Evolutionary conservation across 2,329 filamentous ascomycete genomes (phyloP).

Genomic region (Talaromyces verruculosus): DNA sequence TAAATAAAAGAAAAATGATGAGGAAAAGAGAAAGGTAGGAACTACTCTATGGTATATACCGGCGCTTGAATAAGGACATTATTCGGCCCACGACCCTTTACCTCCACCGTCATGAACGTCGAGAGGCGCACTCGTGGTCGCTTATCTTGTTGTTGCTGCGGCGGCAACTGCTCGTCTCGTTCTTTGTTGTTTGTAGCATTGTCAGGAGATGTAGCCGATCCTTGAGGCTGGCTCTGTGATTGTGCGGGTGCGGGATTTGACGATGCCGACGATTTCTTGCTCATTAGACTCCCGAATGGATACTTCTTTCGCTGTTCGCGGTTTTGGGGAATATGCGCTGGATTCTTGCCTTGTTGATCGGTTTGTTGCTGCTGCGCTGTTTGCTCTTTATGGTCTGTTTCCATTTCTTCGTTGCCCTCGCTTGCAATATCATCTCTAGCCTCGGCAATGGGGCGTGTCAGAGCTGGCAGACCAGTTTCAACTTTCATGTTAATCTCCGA

Average conservation of each 20-base stretch:
- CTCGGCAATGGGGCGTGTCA: slow-evolving; percentile 46
- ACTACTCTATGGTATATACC: slow-evolving; percentile 53
- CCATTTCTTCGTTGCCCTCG: slow-evolving; percentile 25
- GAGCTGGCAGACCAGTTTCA: slow-evolving; percentile 65
- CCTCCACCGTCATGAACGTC: slow-evolving; percentile 72
- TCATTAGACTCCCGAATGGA: slow-evolving; percentile 44
- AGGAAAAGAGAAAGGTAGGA: background rate
- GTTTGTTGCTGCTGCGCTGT: background rate
- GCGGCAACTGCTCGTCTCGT: slow-evolving; percentile 3
- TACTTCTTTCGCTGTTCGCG: slow-evolving; percentile 42
- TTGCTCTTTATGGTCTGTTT: slow-evolving; percentile 16
- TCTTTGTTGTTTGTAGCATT: background rate
- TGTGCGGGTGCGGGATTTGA: slow-evolving; percentile 4
- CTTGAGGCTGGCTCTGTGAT: background rate
- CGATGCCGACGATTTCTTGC: slow-evolving; percentile 31
- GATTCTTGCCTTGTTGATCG: slow-evolving; percentile 14
- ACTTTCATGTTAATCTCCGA: slow-evolving; percentile 78
- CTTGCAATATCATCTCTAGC: slow-evolving; percentile 23
- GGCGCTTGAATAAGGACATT: slow-evolving; percentile 75
- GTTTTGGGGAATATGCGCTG: slow-evolving; percentile 22
- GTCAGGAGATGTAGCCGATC: background rate
- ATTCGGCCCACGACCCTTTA: slow-evolving; percentile 59
- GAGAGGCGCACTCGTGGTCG: slow-evolving; percentile 67
- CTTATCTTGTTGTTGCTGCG: slow-evolving; percentile 25
- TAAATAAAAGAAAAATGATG: background rate